These are phyloP conservation scores for Aspergillus fijiensis DNA, from an alignment of 2,329 filamentous ascomycete species.

Conservation along the genomic window DNA sequence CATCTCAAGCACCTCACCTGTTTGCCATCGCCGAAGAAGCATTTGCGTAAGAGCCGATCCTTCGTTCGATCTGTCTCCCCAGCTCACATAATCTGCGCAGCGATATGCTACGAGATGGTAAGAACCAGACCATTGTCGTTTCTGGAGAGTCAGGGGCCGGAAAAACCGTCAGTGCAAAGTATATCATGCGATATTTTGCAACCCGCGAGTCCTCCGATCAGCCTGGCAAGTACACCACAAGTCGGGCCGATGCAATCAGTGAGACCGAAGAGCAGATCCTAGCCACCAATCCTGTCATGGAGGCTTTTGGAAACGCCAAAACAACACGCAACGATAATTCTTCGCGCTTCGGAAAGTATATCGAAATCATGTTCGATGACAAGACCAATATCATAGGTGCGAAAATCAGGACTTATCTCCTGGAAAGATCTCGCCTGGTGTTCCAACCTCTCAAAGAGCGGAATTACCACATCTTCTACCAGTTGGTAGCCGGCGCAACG, in stretches of 20 bases:
- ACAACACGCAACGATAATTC: constrained; percentile 99
- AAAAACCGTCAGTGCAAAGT: constrained; percentile 98
- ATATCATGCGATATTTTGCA: constrained; percentile 99
- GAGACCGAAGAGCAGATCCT: constrained; percentile 98
- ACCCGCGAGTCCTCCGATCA: constrained; percentile 93
- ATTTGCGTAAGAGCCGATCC: constrained; percentile 69
- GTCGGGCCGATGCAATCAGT: constrained; percentile 78
- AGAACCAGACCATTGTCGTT: constrained; percentile 98
- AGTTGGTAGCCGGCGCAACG: constrained; percentile 87
- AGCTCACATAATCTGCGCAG: constrained; percentile 52
- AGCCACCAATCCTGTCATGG: constrained; percentile 98
- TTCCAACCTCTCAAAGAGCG: constrained; percentile 97
- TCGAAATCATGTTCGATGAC: constrained; percentile 98
- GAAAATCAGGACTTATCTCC: constrained; percentile 91
- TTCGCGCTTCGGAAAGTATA: constrained; percentile 98
- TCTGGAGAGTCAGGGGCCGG: constrained; percentile 98
- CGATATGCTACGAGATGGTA: constrained; percentile 93
- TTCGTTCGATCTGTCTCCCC: constrained; percentile 4
- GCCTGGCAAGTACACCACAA: constrained; percentile 73
- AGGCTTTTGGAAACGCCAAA: constrained; percentile 98
- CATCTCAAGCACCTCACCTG: constrained; percentile 93
- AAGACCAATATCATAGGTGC: constrained; percentile 95
- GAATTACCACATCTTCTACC: constrained; percentile 99
- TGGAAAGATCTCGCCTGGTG: constrained; percentile 92
- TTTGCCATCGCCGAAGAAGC: constrained; percentile 99